A percentile compares a stretch with the other conserved stretches of the same genome.
phyloP scores from a whole-genome alignment of 2,329 filamentous ascomycete genomes.

The Arthrinium puccinioides region DNA sequence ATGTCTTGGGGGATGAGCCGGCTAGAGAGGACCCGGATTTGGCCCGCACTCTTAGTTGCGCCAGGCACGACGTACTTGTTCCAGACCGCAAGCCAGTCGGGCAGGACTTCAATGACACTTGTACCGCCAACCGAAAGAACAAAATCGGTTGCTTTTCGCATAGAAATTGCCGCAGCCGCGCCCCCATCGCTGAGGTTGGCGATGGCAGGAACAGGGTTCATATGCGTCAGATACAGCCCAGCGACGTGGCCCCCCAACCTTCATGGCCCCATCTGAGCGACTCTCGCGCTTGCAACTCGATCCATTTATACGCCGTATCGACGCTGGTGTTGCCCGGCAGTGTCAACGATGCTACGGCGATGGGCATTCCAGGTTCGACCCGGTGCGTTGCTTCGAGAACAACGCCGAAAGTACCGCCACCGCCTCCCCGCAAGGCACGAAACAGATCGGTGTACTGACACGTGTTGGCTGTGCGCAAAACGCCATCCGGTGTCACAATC shows the following conservation, averaged over 20 bases:
- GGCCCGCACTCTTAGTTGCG: constrained; percentile 8
- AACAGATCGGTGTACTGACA: constrained; percentile 35
- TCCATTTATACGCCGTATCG: constrained; percentile 22
- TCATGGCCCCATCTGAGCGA: constrained; percentile 13
- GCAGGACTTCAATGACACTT: constrained; percentile 13
- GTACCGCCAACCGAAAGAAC: constrained; percentile 11
- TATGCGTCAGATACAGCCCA: constrained; percentile 13
- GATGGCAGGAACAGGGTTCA: constrained; percentile 12
- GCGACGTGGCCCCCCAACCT: constrained; percentile 16
- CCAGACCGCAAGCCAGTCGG: constrained; percentile 12
- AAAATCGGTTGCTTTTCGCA: constrained; percentile 11
- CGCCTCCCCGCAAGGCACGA: constrained; percentile 41
- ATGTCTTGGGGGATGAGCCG: constrained; percentile 11
- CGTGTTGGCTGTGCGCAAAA: constrained; percentile 18
- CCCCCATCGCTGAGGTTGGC: constrained; percentile 11
- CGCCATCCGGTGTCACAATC: constrained; percentile 17
- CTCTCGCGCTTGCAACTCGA: constrained; percentile 11
- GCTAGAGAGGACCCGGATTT: constrained; percentile 9
- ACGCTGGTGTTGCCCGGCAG: constrained; percentile 15
- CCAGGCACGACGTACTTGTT: constrained; percentile 13
- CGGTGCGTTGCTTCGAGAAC: constrained; percentile 33
- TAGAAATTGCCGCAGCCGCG: constrained; percentile 8
- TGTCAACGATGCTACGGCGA: constrained; percentile 18
- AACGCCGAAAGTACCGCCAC: constrained; percentile 35
- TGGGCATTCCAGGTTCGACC: constrained; percentile 28